Evolutionary conservation across 768 basidiomycete genomes (phyloP).

Genomic region (Mycena capillaripes): DNA sequence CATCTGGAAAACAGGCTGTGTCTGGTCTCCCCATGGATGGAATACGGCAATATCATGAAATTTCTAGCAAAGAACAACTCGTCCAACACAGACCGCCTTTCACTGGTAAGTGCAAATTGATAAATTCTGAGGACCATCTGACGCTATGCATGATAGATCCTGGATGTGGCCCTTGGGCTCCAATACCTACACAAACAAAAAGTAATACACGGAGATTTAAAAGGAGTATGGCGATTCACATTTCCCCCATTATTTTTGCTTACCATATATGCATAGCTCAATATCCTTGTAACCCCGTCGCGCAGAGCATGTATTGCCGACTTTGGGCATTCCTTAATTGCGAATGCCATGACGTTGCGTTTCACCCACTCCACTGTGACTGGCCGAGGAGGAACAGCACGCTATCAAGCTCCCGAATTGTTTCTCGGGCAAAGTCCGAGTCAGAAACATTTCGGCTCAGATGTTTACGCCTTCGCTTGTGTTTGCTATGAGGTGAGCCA

Average conservation of each 20-base stretch:
- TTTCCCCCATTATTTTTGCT: too few relatives aligned
- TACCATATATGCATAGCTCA: conserved; percentile 46
- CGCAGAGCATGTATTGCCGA: conserved; percentile 34
- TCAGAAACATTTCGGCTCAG: conserved; percentile 39
- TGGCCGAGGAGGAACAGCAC: conserved; percentile 48
- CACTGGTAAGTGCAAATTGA: conserved; percentile 1
- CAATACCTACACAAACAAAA: conserved; percentile 31
- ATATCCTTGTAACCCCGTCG: conserved; percentile 58
- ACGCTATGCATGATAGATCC: conserved; percentile 4
- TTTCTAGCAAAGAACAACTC: conserved; percentile 20
- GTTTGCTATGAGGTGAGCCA: conserved; percentile 52
- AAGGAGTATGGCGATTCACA: conserved; percentile 17
- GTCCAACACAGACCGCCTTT: not conserved
- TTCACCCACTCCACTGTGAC: conserved; percentile 34
- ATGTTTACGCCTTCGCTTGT: conserved; percentile 58
- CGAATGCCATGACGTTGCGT: not conserved
- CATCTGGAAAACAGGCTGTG: conserved; percentile 32
- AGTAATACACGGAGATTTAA: conserved; percentile 38
- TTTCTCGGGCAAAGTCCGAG: conserved; percentile 41
- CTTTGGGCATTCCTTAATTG: conserved; percentile 29
- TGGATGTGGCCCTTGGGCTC: conserved; percentile 32
- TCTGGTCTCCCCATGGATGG: conserved; percentile 48
- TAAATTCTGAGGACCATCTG: not conserved
- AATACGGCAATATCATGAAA: conserved; percentile 41
- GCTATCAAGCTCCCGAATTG: conserved; percentile 54